These are phyloP conservation scores for Oropetium thomaeum DNA, from an alignment of 176 grass and related monocot species.

Conservation along the genomic window DNA sequence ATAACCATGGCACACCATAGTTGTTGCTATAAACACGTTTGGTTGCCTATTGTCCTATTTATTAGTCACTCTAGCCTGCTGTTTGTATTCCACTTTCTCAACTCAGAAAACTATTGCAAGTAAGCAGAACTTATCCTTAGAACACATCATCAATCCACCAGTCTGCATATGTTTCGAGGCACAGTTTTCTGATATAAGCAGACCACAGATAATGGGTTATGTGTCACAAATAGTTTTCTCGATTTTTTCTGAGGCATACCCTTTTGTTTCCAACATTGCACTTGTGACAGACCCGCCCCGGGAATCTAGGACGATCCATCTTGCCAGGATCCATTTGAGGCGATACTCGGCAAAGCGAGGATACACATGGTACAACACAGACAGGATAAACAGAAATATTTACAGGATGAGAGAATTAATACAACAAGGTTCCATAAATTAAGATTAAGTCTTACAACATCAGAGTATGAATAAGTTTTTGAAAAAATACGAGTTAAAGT, in stretches of 20 bases:
- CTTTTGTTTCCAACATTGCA: no score
- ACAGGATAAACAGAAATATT: no score
- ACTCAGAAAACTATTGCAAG: not conserved
- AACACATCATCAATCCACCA: not conserved
- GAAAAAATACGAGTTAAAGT: no score
- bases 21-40: not conserved
- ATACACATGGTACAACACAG: no score
- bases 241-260: not conserved
- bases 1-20: not conserved
- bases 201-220: not conserved
- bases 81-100: not conserved
- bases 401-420: no score
- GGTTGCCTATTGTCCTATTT: not conserved
- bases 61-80: not conserved
- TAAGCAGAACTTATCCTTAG: not conserved
- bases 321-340: no score
- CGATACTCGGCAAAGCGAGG: no score
- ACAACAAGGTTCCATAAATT: no score
- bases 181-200: not conserved
- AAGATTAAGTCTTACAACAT: no score
- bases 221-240: not conserved
- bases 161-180: not conserved
- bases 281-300: no score
- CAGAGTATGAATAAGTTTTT: no score
- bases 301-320: no score